Evolutionary conservation across 805 yeast species (phyloP), one percentile per base, ranked within the genome.

Genomic region (Kodamaea hsintzibuensis): DNA sequence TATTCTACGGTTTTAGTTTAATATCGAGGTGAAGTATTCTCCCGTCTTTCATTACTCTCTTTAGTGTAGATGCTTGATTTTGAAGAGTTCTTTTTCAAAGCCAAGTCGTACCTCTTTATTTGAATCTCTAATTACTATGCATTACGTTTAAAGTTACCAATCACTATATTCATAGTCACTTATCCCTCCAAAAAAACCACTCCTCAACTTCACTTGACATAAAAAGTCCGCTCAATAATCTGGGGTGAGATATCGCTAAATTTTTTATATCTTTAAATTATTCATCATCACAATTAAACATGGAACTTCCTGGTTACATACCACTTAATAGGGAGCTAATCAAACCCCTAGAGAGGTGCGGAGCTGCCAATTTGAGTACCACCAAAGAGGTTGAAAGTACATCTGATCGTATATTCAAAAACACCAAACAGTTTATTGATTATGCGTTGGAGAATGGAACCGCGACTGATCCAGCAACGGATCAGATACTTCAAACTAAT

Each of bases 271-370:
- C 17, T 1, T 17, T 27, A n/a, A 19, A 10, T n/a, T n/a, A 17
- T 16, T 40, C 44, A 16, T 22, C 44, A 19, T n/a, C 42, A 19
- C 38, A 44, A 25, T 13, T 9, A 38, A 43, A 12, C 14, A 51
- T 51, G 54, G 42, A 45, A 37, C 50, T 51, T 39, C 54, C 54
- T 13, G 42, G 37, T 16, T 51, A 51, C 37, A 16, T 51, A 17
- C 54, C 54, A 38, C 46, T 51, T 22, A 51, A 46, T 46, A 51
- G 50, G 40, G 50, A 51, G 12, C 50, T 51, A n/a, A 44, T 39
- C 3, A 7, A 45, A 7, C 45, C 48, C 2, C 27, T 46, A 2
- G 50, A 51, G 42, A 45, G 18, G 33, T 46, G 50, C 18, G 54
- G 49, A 12, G 47, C 54, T 8, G 9, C 42, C 13, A 47, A 39